Evolutionary conservation across 176 grass and related monocot genomes (phyloP).

Genomic region (Rhynchospora breviuscula): DNA sequence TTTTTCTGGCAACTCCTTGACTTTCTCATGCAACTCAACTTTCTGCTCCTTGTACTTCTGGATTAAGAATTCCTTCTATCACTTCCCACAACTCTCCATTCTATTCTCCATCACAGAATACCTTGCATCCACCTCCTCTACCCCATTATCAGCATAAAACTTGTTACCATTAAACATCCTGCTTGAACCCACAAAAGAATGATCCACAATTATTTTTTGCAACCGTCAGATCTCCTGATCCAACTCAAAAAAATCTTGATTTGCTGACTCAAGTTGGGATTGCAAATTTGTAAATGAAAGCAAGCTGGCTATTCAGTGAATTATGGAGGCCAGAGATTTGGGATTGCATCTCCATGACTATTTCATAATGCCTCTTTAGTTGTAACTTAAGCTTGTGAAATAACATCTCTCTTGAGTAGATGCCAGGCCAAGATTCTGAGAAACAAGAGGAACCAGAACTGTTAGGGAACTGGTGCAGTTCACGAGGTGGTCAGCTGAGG

Average conservation of each 20-base stretch:
- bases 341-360: slow-evolving; percentile 93
- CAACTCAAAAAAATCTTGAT: slow-evolving; percentile 63
- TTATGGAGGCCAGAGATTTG: slow-evolving; percentile 78
- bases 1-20: slow-evolving; percentile 82
- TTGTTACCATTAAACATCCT: slow-evolving; percentile 37
- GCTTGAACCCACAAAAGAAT: slow-evolving; percentile 50
- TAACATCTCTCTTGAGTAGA: slow-evolving; percentile 89
- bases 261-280: slow-evolving; percentile 68
- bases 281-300: slow-evolving; percentile 53
- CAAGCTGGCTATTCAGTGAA: slow-evolving; percentile 66
- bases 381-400: slow-evolving; percentile 90
- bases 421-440: slow-evolving; percentile 89
- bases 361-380: slow-evolving; percentile 85
- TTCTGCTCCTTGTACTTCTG: slow-evolving; percentile 96
- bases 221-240: slow-evolving; percentile 67
- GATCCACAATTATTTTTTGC: slow-evolving; percentile 70
- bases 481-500: slow-evolving; percentile 64
- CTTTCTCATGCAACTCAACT: slow-evolving; percentile 61
- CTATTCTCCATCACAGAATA: slow-evolving; percentile 46
- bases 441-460: slow-evolving; percentile 69
- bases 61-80: slow-evolving; percentile 85
- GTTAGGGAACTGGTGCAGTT: slow-evolving; percentile 79
- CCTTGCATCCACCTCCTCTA: slow-evolving; percentile 39
- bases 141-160: slow-evolving; percentile 38
- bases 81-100: slow-evolving; percentile 78